A percentile compares a stretch with the other conserved stretches of the same genome.
phyloP scores from a whole-genome alignment of 164 flowering plant species.

The Buxus sempervirens region DNA sequence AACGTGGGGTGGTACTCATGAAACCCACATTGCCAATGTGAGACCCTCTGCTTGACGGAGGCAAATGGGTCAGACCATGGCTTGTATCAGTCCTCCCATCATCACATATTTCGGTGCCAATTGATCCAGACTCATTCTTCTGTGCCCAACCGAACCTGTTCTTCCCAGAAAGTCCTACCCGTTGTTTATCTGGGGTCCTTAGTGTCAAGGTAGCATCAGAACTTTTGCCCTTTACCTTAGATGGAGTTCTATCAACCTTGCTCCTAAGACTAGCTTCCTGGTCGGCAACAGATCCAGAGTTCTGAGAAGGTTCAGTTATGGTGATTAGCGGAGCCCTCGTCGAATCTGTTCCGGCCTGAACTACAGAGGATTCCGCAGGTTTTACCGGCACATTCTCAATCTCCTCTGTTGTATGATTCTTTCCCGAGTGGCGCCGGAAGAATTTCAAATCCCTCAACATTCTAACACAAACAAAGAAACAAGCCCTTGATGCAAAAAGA shows the following conservation, averaged over 20 bases:
- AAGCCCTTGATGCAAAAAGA: background rate
- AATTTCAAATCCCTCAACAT: constrained; percentile 80
- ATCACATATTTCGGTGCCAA: constrained; percentile 25
- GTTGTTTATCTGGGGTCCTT: constrained; percentile 75
- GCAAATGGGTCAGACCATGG: constrained; percentile 11
- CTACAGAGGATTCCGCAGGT: constrained; percentile 25
- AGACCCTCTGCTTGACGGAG: constrained; percentile 21
- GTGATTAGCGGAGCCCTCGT: constrained; percentile 57
- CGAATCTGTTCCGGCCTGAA: constrained; percentile 24
- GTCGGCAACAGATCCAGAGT: constrained; percentile 33
- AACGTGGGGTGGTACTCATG: constrained; percentile 51
- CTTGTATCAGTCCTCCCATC: too few species aligned
- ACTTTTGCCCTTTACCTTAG: constrained; percentile 41
- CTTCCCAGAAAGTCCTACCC: constrained; percentile 29
- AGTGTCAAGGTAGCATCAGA: constrained; percentile 36
- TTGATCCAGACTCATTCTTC: constrained; percentile 36
- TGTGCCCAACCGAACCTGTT: constrained; percentile 69
- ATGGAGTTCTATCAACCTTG: constrained; percentile 66
- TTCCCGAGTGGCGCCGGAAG: constrained; percentile 53
- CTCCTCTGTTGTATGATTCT: constrained; percentile 44
- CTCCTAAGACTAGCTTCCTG: constrained; percentile 35
- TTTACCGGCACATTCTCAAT: constrained; percentile 70
- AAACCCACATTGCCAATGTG: constrained; percentile 33
- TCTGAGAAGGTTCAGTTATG: constrained; percentile 52
- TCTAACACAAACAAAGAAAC: constrained; percentile 21